Conservation (phyloP, 2,329 filamentous ascomycete genomes). For the Spiromastix sp. region DNA sequence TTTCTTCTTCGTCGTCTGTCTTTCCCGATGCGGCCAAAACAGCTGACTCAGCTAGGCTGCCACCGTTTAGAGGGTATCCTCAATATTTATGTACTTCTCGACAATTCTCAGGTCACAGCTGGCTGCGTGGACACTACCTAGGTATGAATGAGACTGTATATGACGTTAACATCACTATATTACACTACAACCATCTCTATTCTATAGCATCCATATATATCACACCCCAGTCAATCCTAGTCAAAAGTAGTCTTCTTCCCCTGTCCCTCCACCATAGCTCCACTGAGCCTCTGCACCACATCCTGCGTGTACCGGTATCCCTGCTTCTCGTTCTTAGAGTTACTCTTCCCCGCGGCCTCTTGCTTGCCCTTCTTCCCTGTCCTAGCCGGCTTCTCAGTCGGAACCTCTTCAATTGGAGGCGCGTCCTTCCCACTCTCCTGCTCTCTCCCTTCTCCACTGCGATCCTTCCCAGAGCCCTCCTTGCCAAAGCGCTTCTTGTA, state of each 20-base stretch:
- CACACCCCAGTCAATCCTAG: slow-evolving; percentile 33
- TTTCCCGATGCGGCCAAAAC: too few relatives aligned
- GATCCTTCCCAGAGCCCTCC: slow-evolving; percentile 41
- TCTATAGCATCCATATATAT: too few relatives aligned
- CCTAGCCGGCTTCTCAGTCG: slow-evolving; percentile 6
- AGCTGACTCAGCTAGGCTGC: too few relatives aligned
- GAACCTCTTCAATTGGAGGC: slow-evolving; percentile 8
- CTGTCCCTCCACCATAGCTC: slow-evolving; percentile 64
- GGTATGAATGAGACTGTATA: too few relatives aligned
- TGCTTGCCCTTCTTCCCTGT: slow-evolving; percentile 16
- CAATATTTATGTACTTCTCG: too few relatives aligned
- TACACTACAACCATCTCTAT: too few relatives aligned
- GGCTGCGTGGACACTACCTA: too few relatives aligned
- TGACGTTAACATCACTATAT: too few relatives aligned
- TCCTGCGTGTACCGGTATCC: slow-evolving; percentile 34
- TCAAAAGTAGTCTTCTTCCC: slow-evolving; percentile 81
- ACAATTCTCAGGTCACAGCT: too few relatives aligned
- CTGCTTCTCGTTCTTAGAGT: slow-evolving; percentile 16
- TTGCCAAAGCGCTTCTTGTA: slow-evolving; percentile 94
- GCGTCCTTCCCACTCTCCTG: slow-evolving; percentile 9
- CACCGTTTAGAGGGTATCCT: too few relatives aligned
- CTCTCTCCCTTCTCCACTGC: slow-evolving; percentile 16
- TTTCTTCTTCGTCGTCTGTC: too few relatives aligned
- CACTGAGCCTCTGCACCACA: slow-evolving; percentile 57
- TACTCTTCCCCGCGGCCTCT: slow-evolving; percentile 15